Conservation (phyloP, 352 stramenopile genomes). For the Albugo candida region DNA sequence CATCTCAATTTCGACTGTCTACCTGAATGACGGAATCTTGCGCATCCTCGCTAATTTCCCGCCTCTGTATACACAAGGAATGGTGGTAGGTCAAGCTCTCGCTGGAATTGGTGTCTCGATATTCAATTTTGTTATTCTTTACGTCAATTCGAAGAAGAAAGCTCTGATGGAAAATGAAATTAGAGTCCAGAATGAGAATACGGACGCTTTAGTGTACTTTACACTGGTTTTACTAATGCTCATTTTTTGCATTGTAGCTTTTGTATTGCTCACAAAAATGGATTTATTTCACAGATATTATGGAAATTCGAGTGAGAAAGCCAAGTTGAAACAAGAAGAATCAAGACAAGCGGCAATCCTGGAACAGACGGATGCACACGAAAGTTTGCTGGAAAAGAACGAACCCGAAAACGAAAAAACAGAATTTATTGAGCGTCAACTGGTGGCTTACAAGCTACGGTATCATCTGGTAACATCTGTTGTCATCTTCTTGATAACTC, state of each 20-base stretch:
- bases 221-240: conserved; percentile 9
- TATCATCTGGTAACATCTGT: conserved; percentile 34
- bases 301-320: too few relatives aligned
- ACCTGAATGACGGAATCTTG: conserved; percentile 64
- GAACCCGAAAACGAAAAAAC: conserved; percentile 10
- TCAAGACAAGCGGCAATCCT: not conserved
- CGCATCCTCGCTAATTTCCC: conserved; percentile 59
- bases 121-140: conserved; percentile 53
- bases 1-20: conserved; percentile 38
- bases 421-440: conserved; percentile 9
- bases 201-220: not conserved
- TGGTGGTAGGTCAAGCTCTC: conserved; percentile 61
- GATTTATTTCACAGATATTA: too few relatives aligned
- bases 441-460: conserved; percentile 20
- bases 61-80: conserved; percentile 45
- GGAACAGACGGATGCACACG: not conserved
- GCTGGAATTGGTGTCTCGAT: conserved; percentile 46
- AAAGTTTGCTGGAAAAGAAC: not conserved
- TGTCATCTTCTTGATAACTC: conserved; percentile 54
- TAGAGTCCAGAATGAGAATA: too few relatives aligned
- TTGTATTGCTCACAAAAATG: not conserved
- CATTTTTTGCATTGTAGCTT: not conserved
- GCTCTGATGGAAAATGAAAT: not conserved
- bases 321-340: not conserved
- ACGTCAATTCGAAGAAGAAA: conserved; percentile 10